Percentiles rank a stretch among this genome's conserved stretches.
Conservation (phyloP, 176 grass and related monocot genomes). For the Cenchrus americanus region DNA sequence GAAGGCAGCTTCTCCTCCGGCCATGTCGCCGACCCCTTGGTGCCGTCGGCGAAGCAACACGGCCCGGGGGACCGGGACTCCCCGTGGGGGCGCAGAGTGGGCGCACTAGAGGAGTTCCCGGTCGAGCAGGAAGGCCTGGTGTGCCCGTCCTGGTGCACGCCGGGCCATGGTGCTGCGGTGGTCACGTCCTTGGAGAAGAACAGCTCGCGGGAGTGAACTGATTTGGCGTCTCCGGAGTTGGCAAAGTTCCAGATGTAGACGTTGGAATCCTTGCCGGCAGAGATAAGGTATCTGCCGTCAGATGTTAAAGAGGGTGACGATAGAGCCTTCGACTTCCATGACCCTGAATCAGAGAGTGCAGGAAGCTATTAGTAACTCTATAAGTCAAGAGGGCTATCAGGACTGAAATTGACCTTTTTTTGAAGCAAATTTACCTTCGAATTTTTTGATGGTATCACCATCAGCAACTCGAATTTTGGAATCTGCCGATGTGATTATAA, state of each 20-base stretch:
- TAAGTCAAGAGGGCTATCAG: not conserved
- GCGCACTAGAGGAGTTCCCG: constrained; percentile 16
- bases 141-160: constrained; percentile 28
- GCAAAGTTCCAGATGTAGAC: constrained; percentile 83
- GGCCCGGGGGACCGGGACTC: constrained; percentile 50
- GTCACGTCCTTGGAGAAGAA: constrained; percentile 74
- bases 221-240: constrained; percentile 39
- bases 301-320: constrained; percentile 73
- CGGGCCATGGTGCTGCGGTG: constrained; percentile 64
- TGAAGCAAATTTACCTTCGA: constrained; percentile 52
- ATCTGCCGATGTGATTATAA: constrained; percentile 71
- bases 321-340: constrained; percentile 65
- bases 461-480: constrained; percentile 69
- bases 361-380: not conserved
- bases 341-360: constrained; percentile 44
- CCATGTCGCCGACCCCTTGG: constrained; percentile 61
- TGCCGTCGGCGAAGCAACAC: constrained; percentile 48
- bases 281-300: constrained; percentile 76
- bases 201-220: constrained; percentile 57
- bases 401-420: not conserved
- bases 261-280: constrained; percentile 62
- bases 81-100: not conserved
- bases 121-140: constrained; percentile 16
- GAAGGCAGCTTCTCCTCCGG: constrained; percentile 77
- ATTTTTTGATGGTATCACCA: constrained; percentile 73